Conservation (phyloP, 2,329 filamentous ascomycete genomes). For the Beauveria rudraprayagi region DNA sequence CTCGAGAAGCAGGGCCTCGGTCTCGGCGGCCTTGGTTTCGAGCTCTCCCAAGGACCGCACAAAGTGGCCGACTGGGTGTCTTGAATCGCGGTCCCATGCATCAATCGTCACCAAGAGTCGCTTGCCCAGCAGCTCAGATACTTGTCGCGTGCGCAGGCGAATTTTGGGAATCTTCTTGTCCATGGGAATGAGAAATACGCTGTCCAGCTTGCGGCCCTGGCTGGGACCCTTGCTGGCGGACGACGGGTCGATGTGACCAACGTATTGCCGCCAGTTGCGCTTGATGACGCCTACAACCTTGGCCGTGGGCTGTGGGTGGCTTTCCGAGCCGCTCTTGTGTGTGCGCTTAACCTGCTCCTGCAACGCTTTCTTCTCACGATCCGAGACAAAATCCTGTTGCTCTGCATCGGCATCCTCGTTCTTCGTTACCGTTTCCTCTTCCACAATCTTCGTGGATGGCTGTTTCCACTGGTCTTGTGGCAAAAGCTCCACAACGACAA, state of each 20-base stretch:
- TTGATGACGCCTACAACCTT: constrained; percentile 88
- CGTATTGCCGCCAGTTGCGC: constrained; percentile 96
- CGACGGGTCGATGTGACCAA: constrained; percentile 86
- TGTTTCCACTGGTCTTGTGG: constrained; percentile 96
- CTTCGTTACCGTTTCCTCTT: constrained; percentile 84
- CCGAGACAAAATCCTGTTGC: constrained; percentile 71
- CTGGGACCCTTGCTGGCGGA: constrained; percentile 67
- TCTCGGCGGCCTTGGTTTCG: constrained; percentile 96
- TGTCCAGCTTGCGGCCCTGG: constrained; percentile 79
- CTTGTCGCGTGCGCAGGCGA: constrained; percentile 82
- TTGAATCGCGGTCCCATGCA: constrained; percentile 86
- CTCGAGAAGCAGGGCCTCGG: constrained; percentile 85
- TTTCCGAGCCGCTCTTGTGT: constrained; percentile 69
- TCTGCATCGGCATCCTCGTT: constrained; percentile 91
- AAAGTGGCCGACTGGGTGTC: constrained; percentile 89
- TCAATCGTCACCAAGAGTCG: constrained; percentile 90
- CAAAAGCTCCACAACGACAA: constrained; percentile 87
- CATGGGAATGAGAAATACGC: constrained; percentile 93
- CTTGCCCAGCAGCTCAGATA: constrained; percentile 80
- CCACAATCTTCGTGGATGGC: constrained; percentile 89
- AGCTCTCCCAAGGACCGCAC: constrained; percentile 87
- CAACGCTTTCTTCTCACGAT: constrained; percentile 75
- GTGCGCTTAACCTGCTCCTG: constrained; percentile 86
- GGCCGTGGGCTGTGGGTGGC: constrained; percentile 79
- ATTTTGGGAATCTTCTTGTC: constrained; percentile 98